These are phyloP conservation scores for Microcyclospora pomicola DNA, from an alignment of 2,329 filamentous ascomycete genomes.

Conservation along the genomic window DNA sequence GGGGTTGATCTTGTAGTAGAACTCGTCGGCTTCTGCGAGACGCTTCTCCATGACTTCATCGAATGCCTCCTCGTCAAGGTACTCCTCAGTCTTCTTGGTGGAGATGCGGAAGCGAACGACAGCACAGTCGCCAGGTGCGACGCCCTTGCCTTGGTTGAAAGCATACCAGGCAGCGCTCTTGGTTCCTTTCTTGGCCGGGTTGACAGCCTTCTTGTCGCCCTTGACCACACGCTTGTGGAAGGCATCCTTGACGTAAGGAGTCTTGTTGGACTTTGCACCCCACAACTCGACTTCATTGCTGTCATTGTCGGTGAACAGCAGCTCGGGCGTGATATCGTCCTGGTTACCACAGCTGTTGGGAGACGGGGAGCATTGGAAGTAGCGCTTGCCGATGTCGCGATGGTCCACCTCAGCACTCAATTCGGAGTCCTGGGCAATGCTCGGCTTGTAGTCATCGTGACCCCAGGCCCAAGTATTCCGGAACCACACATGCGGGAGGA, in stretches of 20 bases:
- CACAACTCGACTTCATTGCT: slow-evolving; percentile 74
- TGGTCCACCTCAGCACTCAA: slow-evolving; percentile 66
- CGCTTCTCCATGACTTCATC: slow-evolving; percentile 81
- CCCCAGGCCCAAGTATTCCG: slow-evolving; percentile 97
- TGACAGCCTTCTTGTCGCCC: slow-evolving; percentile 65
- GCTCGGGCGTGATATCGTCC: slow-evolving; percentile 68
- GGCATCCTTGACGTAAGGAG: slow-evolving; percentile 83
- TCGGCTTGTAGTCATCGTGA: slow-evolving; percentile 69
- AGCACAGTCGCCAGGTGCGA: slow-evolving; percentile 80
- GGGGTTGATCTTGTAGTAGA: slow-evolving; percentile 86
- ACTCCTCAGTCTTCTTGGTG: slow-evolving; percentile 51
- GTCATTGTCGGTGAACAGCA: slow-evolving; percentile 92
- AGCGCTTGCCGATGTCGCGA: slow-evolving; percentile 66
- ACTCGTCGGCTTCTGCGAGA: slow-evolving; percentile 84
- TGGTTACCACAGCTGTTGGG: slow-evolving; percentile 67
- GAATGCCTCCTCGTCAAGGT: slow-evolving; percentile 83
- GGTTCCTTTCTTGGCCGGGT: slow-evolving; percentile 66
- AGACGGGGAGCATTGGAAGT: slow-evolving; percentile 74
- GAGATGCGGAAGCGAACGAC: slow-evolving; percentile 88
- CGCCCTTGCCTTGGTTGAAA: slow-evolving; percentile 80
- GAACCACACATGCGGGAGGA: slow-evolving; percentile 92
- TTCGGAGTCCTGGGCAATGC: slow-evolving; percentile 52
- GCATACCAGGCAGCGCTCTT: slow-evolving; percentile 86
- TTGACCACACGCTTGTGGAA: slow-evolving; percentile 83
- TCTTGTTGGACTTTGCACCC: slow-evolving; percentile 54